Percentiles rank a stretch among this genome's conserved stretches.
phyloP scores from a whole-genome alignment of 768 basidiomycete genomes.

The Tulasnella sp. region DNA sequence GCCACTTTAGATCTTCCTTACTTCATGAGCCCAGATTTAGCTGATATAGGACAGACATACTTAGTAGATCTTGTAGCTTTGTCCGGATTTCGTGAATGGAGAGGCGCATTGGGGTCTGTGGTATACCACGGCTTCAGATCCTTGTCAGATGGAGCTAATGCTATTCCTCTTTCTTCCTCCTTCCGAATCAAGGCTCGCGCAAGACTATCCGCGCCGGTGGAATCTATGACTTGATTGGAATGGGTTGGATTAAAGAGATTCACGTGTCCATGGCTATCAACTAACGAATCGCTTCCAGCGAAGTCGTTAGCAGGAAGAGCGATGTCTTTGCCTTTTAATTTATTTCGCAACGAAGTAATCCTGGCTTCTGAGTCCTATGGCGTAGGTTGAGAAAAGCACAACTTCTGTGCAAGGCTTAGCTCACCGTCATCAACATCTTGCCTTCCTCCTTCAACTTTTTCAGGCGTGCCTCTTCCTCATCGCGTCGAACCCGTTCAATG shows the following conservation, averaged over 20 bases:
- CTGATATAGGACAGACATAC: not conserved
- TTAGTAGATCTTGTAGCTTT: not conserved
- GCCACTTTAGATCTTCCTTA: not conserved
- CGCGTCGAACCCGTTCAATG: conserved; percentile 61
- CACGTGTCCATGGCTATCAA: too few species aligned
- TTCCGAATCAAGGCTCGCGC: too few species aligned
- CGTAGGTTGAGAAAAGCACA: not conserved
- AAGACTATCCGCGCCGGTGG: too few species aligned
- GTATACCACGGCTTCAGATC: conserved; percentile 76
- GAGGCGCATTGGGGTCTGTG: not conserved
- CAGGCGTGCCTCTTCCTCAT: conserved; percentile 64
- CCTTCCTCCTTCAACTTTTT: conserved; percentile 61
- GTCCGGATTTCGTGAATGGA: not conserved
- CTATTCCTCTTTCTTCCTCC: conserved; percentile 57
- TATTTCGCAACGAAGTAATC: conserved; percentile 43
- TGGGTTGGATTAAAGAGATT: too few species aligned
- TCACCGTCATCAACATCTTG: conserved; percentile 54
- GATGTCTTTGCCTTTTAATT: conserved; percentile 15
- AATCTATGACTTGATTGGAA: too few species aligned
- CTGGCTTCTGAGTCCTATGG: conserved; percentile 68
- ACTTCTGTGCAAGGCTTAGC: conserved; percentile 17
- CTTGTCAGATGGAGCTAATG: conserved; percentile 59
- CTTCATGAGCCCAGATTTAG: not conserved
- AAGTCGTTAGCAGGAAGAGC: too few species aligned
- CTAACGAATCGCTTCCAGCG: too few species aligned